Evolutionary conservation across 208 protist genomes (phyloP).

Genomic region (Angomonas ambiguus): DNA sequence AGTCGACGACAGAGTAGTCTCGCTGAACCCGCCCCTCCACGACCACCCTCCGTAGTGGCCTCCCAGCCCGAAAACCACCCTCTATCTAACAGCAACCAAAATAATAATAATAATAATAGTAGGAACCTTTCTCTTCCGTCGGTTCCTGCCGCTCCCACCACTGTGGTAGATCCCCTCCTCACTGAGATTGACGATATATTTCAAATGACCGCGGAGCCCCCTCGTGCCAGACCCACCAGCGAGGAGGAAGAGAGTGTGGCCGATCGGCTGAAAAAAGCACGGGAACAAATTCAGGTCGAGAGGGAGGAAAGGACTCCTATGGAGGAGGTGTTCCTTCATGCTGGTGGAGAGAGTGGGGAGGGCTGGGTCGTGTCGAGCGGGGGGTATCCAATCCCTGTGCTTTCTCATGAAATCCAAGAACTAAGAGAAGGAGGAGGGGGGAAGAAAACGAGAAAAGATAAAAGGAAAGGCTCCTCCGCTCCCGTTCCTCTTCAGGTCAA

Average conservation of each 20-base stretch:
- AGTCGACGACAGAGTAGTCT: too few relatives aligned
- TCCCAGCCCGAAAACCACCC: too few relatives aligned
- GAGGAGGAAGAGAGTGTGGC: background rate
- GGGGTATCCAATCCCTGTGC: background rate
- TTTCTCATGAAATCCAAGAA: background rate
- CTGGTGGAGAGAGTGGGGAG: background rate
- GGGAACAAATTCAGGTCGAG: background rate
- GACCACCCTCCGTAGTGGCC: too few relatives aligned
- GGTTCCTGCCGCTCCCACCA: background rate
- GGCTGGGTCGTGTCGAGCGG: background rate
- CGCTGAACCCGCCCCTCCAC: too few relatives aligned
- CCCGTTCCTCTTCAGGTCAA: background rate
- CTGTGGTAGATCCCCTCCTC: background rate
- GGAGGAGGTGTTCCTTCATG: background rate
- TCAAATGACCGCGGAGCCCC: background rate
- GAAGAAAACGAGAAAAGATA: background rate
- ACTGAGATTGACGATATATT: background rate
- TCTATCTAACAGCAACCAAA: too few relatives aligned
- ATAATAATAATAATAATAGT: conserved; percentile 4
- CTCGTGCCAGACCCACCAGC: too few relatives aligned
- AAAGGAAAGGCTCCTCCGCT: background rate
- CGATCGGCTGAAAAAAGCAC: background rate
- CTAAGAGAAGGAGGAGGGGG: background rate
- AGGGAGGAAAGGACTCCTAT: background rate
- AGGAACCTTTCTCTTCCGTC: too few relatives aligned